A percentile compares a stretch with the other conserved stretches of the same genome.
Conservation (phyloP, 306 rosid species). For the Pterocarpus macrocarpus region DNA sequence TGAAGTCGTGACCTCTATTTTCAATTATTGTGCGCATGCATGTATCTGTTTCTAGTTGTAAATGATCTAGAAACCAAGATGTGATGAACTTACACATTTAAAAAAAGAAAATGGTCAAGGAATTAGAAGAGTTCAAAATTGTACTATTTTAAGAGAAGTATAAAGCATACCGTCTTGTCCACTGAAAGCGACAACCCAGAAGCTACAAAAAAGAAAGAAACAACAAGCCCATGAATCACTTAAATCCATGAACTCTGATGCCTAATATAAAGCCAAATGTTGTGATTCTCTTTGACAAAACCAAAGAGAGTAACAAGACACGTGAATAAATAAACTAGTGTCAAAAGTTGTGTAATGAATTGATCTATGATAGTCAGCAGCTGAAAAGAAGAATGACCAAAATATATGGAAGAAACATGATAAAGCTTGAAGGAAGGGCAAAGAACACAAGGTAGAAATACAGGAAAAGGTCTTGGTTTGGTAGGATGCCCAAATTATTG, state of each 20-base stretch:
- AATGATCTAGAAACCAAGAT: too few relatives aligned
- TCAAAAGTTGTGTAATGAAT: slow-evolving; percentile 32
- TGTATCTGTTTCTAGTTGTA: not conserved
- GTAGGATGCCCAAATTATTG: slow-evolving; percentile 55
- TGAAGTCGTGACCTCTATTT: not conserved
- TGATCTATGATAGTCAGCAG: slow-evolving; percentile 11
- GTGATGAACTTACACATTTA: too few relatives aligned
- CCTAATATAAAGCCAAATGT: not conserved
- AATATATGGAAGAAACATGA: slow-evolving; percentile 37
- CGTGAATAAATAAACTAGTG: slow-evolving; percentile 36
- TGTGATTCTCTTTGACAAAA: slow-evolving; percentile 25
- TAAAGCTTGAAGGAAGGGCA: slow-evolving; percentile 59
- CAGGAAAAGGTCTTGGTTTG: slow-evolving; percentile 49
- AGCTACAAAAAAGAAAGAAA: slow-evolving; percentile 62
- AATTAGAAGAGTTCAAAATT: not conserved
- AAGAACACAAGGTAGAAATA: slow-evolving; percentile 28
- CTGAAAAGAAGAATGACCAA: slow-evolving; percentile 31
- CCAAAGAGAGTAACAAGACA: slow-evolving; percentile 43
- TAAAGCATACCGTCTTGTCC: slow-evolving; percentile 74
- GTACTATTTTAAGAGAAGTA: slow-evolving; percentile 22
- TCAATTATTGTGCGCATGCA: slow-evolving; percentile 10
- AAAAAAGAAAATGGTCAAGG: not conserved
- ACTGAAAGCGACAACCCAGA: slow-evolving; percentile 58
- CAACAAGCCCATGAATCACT: slow-evolving; percentile 48
- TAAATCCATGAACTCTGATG: slow-evolving; percentile 54